Conservation (phyloP, 176 grass and related monocot species). For the Aegilops sharonensis region DNA sequence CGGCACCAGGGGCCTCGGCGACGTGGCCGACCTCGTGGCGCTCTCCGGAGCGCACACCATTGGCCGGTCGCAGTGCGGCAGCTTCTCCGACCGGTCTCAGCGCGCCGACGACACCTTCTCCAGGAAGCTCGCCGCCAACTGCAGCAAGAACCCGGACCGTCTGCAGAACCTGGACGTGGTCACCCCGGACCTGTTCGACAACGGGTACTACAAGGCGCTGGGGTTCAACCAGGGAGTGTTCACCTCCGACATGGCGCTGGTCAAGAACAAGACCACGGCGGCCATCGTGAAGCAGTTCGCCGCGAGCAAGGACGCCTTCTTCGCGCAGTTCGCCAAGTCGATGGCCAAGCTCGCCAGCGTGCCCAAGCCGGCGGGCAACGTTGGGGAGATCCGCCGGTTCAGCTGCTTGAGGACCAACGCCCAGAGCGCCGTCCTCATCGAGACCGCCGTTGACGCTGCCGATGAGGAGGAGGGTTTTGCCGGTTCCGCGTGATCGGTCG, state of each 20-base stretch:
- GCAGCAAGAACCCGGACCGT: not conserved
- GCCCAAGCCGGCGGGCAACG: not conserved
- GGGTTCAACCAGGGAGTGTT: constrained; percentile 21
- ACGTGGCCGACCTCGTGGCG: constrained; percentile 38
- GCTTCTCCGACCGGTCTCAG: constrained; percentile 16
- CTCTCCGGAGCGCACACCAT: constrained; percentile 74
- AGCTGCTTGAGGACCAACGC: constrained; percentile 24
- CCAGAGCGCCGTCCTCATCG: not conserved
- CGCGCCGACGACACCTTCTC: constrained; percentile 40
- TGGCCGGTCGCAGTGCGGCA: constrained; percentile 50
- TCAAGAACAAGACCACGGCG: not conserved
- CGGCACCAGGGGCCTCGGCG: constrained; percentile 3
- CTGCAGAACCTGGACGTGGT: constrained; percentile 16
- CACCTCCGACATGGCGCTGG: constrained; percentile 42
- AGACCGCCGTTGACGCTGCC: not conserved
- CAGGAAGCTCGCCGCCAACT: constrained; percentile 10
- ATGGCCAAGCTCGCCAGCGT: constrained; percentile 36
- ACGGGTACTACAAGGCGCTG: constrained; percentile 36
- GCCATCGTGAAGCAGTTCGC: not conserved
- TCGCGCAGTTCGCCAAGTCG: constrained; percentile 28
- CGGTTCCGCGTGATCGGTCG: not conserved
- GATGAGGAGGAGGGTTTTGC: not conserved
- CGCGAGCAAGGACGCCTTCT: constrained; percentile 30
- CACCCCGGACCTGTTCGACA: constrained; percentile 34
- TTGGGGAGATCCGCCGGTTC: constrained; percentile 30